Base-by-base conservation (phyloP, 345 rosid genomes). In the Arabidopsis suecica region DNA sequence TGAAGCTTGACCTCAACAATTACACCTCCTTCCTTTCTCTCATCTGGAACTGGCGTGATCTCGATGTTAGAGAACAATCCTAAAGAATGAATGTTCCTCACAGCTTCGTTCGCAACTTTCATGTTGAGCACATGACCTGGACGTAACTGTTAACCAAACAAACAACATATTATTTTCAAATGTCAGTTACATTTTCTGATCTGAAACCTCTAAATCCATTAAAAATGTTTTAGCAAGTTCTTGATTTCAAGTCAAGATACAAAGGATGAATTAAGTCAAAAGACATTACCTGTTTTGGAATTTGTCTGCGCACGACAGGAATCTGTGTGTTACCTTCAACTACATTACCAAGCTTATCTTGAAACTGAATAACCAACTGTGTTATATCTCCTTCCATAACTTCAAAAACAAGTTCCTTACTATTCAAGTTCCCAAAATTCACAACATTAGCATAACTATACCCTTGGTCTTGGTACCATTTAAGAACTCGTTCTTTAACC, bases 381-480 rank as follows among this genome's bases (percentile, higher is more conserved):
- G 98, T 91, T 42, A 93, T 80, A 76, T 93, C 97, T 70, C 98
- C 96, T 88, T 93, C 98, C 74, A 86, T 83, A 54, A 91, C 89
- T 84, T 93, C 97, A 74, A 90, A 87, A 54, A 93, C 96, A 33
- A 93, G 89, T 79, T 91, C 97, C 53, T 83, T 87, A 0, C 84
- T 83, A 68, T 89, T 86, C 88, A 88, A 80, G 75, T 82, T 88
- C 61, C 96, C 91, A 45, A 84, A 89, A 72, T 88, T 89, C 65
- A 88, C 88, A 41, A 88, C 88, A 44, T 84, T 83, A 12, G 96
- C 96, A 74, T 84, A 93, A 0, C 86, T 86, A 45, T 88, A 91
- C 32, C 97, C 98, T 68, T 91, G 87, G 56, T 91, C 91, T 7
- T 87, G 88, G 81, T 94, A 94, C 98, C 98, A 94, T 40, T 83